A percentile compares a stretch with the other conserved stretches of the same genome.
Evolutionary conservation across 2,329 filamentous ascomycete species (phyloP).

Genomic region (Cercospora brassicicola): DNA sequence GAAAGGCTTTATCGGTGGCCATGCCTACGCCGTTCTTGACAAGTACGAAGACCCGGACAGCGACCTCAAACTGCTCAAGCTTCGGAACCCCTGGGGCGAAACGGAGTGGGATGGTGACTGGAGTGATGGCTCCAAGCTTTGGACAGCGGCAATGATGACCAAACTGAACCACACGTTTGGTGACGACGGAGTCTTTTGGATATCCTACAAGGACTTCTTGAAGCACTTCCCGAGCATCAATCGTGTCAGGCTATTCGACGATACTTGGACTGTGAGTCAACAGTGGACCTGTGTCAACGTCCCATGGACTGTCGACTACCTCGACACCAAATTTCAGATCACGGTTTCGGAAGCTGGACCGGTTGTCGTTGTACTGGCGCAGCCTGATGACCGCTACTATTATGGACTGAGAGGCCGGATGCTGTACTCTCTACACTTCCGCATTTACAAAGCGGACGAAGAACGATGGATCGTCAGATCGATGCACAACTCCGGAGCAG

Average conservation of each 20-base stretch:
- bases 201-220: conserved; percentile 59
- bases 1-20: conserved; percentile 59
- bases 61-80: conserved; percentile 50
- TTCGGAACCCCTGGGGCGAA: conserved; percentile 77
- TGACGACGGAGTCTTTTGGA: conserved; percentile 56
- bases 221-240: conserved; percentile 55
- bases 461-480: conserved; percentile 34
- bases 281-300: conserved; percentile 62
- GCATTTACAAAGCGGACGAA: conserved; percentile 54
- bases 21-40: conserved; percentile 63
- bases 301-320: conserved; percentile 62
- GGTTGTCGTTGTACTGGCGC: conserved; percentile 60
- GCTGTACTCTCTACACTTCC: conserved; percentile 58
- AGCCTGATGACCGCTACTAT: conserved; percentile 63
- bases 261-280: conserved; percentile 61
- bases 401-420: conserved; percentile 59
- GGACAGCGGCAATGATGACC: conserved; percentile 76
- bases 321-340: conserved; percentile 60
- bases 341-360: conserved; percentile 54
- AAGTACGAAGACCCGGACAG: conserved; percentile 38
- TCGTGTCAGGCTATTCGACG: conserved; percentile 61
- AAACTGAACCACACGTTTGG: conserved; percentile 52
- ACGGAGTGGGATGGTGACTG: conserved; percentile 79
- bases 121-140: conserved; percentile 80
- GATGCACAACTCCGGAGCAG: conserved; percentile 42